Percentiles rank a stretch among this genome's conserved stretches.
phyloP scores from a whole-genome alignment of 139 green algal species.

The Marvania coccoides region DNA sequence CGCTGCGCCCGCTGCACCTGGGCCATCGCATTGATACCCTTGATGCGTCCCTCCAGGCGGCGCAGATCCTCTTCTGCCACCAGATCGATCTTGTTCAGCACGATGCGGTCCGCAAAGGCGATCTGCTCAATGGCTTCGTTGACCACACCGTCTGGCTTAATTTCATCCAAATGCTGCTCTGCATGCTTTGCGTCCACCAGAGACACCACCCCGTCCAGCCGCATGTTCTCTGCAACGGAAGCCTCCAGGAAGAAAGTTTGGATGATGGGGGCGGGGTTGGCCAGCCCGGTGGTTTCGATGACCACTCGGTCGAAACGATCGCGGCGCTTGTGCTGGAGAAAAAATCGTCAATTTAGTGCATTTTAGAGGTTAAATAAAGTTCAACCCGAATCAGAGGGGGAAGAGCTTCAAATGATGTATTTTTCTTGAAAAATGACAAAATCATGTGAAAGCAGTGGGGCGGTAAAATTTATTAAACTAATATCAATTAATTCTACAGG shows the following conservation, averaged over 20 bases:
- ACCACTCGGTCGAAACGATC: conserved; percentile 85
- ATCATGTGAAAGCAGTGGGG: too few species aligned
- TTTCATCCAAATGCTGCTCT: conserved; percentile 35
- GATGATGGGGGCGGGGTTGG: conserved; percentile 90
- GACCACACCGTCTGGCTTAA: conserved; percentile 59
- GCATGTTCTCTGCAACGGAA: conserved; percentile 29
- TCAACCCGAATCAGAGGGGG: too few species aligned
- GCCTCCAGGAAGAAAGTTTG: conserved; percentile 82
- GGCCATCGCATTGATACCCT: conserved; percentile 82
- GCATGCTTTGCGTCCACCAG: conserved; percentile 66
- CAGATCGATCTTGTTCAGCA: conserved; percentile 94
- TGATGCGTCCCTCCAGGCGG: conserved; percentile 53
- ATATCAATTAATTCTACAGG: too few species aligned
- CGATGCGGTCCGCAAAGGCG: conserved; percentile 88
- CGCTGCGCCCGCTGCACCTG: conserved; percentile 28
- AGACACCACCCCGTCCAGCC: conserved; percentile 84
- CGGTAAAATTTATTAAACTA: too few species aligned
- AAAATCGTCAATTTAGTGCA: too few species aligned
- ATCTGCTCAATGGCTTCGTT: conserved; percentile 94
- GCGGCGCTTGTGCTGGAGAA: conserved; percentile 36
- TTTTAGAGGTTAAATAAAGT: too few species aligned
- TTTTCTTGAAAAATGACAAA: too few species aligned
- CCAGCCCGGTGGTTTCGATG: conserved; percentile 95
- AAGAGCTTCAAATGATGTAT: too few species aligned
- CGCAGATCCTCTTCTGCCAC: conserved; percentile 44